phyloP scores from a whole-genome alignment of 2,329 filamentous ascomycete species.

The Aspergillus sp. region DNA sequence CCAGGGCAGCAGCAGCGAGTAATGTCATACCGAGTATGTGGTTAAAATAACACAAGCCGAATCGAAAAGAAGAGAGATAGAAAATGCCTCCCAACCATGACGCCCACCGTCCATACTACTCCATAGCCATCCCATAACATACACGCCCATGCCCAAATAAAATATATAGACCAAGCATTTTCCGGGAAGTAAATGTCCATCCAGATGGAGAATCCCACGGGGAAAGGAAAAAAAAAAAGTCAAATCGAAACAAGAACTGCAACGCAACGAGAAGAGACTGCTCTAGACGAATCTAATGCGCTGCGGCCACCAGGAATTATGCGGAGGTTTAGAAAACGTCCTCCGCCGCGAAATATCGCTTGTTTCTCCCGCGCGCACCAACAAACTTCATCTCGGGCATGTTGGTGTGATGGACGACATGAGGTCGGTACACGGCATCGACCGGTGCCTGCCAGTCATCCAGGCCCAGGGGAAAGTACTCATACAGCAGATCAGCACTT shows the following conservation, averaged over 20 bases:
- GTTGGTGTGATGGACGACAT: constrained; percentile 85
- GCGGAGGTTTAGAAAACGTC: constrained; percentile 30
- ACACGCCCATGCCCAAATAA: constrained; percentile 1
- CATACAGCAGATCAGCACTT: constrained; percentile 80
- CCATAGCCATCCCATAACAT: not conserved
- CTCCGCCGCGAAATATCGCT: constrained; percentile 70
- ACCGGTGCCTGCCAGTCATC: constrained; percentile 92
- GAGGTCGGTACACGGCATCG: constrained; percentile 84
- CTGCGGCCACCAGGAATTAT: not conserved
- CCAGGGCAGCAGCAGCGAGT: no score
- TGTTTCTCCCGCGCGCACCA: constrained; percentile 63
- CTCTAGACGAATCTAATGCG: not conserved
- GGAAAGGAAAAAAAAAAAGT: constrained; percentile 1
- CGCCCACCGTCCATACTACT: not conserved
- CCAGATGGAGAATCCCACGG: constrained; percentile 1
- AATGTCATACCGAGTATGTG: no score
- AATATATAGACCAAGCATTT: constrained; percentile 4
- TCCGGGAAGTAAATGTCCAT: constrained; percentile 9
- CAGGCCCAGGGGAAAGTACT: constrained; percentile 88
- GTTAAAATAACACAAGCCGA: not conserved
- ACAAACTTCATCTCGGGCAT: constrained; percentile 69
- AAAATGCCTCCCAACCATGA: not conserved
- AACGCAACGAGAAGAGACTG: constrained; percentile 4
- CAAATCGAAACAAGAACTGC: constrained; percentile 3
- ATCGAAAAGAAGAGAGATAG: constrained; percentile 12